Evolutionary conservation across 2,329 filamentous ascomycete species (phyloP).

Genomic region (Cadophora gregata): DNA sequence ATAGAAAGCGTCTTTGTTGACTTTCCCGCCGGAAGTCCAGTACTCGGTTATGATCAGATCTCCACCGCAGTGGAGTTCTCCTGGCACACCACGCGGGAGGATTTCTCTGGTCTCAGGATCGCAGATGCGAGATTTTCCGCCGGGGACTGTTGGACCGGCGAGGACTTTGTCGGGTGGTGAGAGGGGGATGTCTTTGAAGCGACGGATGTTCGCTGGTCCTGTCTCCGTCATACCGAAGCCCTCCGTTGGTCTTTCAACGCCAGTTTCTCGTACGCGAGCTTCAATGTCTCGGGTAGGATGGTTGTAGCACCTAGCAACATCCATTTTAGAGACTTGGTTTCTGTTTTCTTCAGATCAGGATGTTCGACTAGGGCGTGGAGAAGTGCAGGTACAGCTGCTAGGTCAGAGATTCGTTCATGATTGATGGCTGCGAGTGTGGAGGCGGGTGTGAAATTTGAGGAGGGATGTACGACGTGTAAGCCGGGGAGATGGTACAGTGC

Average conservation of each 20-base stretch:
- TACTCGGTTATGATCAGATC: constrained; percentile 91
- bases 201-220: constrained; percentile 64
- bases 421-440: constrained; percentile 64
- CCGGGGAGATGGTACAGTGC: constrained; percentile 15
- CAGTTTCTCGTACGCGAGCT: constrained; percentile 12
- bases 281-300: constrained; percentile 16
- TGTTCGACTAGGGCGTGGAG: constrained; percentile 19
- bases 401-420: constrained; percentile 47
- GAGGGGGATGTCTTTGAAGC: constrained; percentile 60
- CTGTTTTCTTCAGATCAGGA: constrained; percentile 21
- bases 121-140: constrained; percentile 79
- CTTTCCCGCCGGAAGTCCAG: constrained; percentile 72
- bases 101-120: constrained; percentile 66
- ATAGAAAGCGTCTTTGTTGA: constrained; percentile 67
- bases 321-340: constrained; percentile 18
- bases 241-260: constrained; percentile 38
- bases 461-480: constrained; percentile 54
- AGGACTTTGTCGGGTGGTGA: constrained; percentile 72
- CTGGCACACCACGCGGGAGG: constrained; percentile 68
- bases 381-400: constrained; percentile 23
- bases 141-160: constrained; percentile 67
- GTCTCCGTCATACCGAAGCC: constrained; percentile 55
- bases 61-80: constrained; percentile 81
- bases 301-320: constrained; percentile 15
- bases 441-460: constrained; percentile 81